Base-by-base conservation (phyloP, 2,329 filamentous ascomycete genomes). In the Cladobotryum mycophilum region DNA sequence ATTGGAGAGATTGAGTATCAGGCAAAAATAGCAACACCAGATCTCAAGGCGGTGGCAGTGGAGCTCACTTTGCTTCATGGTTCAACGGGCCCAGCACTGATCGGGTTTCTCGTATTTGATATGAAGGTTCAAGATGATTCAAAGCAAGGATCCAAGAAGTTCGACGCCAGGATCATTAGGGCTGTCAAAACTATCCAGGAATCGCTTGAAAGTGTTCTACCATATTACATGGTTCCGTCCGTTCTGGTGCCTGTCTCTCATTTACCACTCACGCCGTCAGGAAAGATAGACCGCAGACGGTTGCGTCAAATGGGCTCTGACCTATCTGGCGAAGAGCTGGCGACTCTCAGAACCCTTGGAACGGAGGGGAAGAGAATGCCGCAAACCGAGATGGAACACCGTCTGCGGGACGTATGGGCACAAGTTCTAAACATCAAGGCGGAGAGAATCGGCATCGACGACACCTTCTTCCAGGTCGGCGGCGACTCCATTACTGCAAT, bases 401-500 rank as follows among this genome's bases (percentile, higher is more conserved):
- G 36, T 6, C 5, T 48, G 14, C 38, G 22, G 25, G n/a, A 34
- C 12, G 48, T 63, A 20, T 70, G 67, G 67, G 45, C 51, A 22
- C 59, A 61, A 18, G 50, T 68, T 7, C 60, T 70, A 4, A 64
- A 62, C n/a, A 47, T 59, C 4, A 61, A 66, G 8, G 43, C 58
- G 9, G 34, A 35, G 5, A 60, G 61, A 6, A 53, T 70, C 35
- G 55, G 61, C 0, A 52, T 61, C 1, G 55, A 62, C 2, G 65
- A 67, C 52, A 64, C 63, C 58, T 73, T 73, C 61, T 68, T 73
- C 55, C 61, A 58, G 0, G 60, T 72, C 1, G 71, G 71, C 1
- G 71, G 73, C 3, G 72, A 75, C 59, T 75, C 73, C 0, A 62
- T 75, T 13, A 62, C 63, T 4, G 71, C 72, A 0, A 75, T 75